These are phyloP conservation scores for Dipodascus albidus DNA, from an alignment of 805 yeast species.

Conservation along the genomic window DNA sequence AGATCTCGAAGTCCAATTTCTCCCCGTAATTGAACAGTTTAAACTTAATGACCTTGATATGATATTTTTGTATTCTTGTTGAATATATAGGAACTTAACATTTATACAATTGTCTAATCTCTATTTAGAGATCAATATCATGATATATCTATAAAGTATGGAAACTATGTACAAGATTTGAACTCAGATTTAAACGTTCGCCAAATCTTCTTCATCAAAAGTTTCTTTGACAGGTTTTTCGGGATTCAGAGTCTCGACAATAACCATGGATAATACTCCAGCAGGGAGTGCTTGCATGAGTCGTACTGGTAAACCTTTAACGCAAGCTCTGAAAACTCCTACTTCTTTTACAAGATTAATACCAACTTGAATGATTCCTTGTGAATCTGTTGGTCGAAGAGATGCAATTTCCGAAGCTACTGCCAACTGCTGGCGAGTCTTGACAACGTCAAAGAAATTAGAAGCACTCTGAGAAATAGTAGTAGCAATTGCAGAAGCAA, in stretches of 20 bases:
- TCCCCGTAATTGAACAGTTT: not conserved
- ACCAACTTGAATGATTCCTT: slow-evolving; percentile 25
- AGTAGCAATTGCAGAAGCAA: slow-evolving; percentile 28
- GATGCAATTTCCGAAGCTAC: slow-evolving; percentile 27
- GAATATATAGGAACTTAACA: no score
- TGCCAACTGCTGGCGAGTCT: slow-evolving; percentile 35
- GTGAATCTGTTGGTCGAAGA: slow-evolving; percentile 28
- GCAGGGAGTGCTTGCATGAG: slow-evolving; percentile 29
- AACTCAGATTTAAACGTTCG: no score
- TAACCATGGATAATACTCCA: slow-evolving; percentile 30
- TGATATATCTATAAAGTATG: no score
- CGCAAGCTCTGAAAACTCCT: slow-evolving; percentile 26
- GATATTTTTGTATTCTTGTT: not conserved
- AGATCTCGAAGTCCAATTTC: not conserved
- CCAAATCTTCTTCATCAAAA: not conserved
- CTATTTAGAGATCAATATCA: no score
- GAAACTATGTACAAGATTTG: not conserved
- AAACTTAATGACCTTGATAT: not conserved
- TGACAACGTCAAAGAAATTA: slow-evolving; percentile 31
- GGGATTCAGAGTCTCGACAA: slow-evolving; percentile 30
- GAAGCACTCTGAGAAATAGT: slow-evolving; percentile 25
- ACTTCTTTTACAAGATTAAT: slow-evolving; percentile 26
- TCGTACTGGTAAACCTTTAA: slow-evolving; percentile 28
- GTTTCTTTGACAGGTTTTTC: slow-evolving; percentile 13
- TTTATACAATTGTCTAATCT: not conserved